A percentile compares a stretch with the other conserved stretches of the same genome.
Evolutionary conservation across 2,329 filamentous ascomycete species (phyloP).

Genomic region (Penicillium italicum): DNA sequence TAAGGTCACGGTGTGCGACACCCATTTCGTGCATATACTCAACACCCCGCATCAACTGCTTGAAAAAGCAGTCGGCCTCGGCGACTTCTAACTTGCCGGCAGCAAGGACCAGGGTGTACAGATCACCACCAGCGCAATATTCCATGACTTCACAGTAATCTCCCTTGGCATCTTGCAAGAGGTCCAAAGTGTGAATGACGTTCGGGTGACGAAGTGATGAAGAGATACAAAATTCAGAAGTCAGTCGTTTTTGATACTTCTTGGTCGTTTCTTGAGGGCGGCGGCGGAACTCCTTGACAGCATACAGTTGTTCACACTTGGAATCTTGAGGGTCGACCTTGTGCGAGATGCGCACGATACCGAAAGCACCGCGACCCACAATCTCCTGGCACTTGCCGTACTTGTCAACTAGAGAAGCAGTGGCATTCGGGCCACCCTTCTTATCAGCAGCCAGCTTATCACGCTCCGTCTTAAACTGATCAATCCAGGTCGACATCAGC

Average conservation of each 20-base stretch:
- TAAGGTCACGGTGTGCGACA: conserved; percentile 92
- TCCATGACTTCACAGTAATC: conserved; percentile 99
- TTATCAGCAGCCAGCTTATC: conserved; percentile 71
- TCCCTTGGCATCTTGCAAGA: conserved; percentile 92
- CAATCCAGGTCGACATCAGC: conserved; percentile 92
- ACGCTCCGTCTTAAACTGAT: conserved; percentile 84
- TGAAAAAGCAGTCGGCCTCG: conserved; percentile 97
- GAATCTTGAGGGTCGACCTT: conserved; percentile 80
- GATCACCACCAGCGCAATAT: conserved; percentile 91
- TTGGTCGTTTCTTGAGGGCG: conserved; percentile 91
- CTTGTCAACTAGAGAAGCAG: conserved; percentile 83
- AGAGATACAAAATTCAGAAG: conserved; percentile 97
- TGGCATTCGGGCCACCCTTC: conserved; percentile 69
- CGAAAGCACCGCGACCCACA: conserved; percentile 92
- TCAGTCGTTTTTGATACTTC: conserved; percentile 96
- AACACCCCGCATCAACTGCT: conserved; percentile 97
- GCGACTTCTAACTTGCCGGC: conserved; percentile 82
- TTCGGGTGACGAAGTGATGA: conserved; percentile 95
- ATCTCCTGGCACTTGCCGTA: conserved; percentile 99
- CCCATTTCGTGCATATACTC: conserved; percentile 99
- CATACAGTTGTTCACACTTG: conserved; percentile 82
- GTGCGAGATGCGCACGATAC: conserved; percentile 95
- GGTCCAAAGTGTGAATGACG: conserved; percentile 93
- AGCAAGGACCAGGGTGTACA: conserved; percentile 88
- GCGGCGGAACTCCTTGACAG: conserved; percentile 96